Conservation (phyloP, 352 stramenopile species). For the Phytophthora uliginosa region DNA sequence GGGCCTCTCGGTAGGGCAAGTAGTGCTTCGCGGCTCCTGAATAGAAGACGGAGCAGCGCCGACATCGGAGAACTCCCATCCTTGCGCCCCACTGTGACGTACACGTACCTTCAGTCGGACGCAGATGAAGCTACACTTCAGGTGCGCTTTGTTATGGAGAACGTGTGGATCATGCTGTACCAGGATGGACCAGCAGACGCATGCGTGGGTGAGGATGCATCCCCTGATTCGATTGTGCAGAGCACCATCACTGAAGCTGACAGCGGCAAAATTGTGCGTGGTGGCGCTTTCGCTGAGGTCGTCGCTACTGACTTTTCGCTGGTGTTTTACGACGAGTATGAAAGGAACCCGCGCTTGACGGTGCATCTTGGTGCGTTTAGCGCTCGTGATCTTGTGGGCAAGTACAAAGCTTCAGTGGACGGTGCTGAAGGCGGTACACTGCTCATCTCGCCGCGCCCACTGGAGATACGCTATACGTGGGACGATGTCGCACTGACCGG, state of each 20-base stretch:
- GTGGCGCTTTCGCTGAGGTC: constrained; percentile 36
- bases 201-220: constrained; percentile 2
- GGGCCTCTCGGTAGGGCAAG: constrained; percentile 8
- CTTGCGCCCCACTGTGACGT: constrained; percentile 70
- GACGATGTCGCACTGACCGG: constrained; percentile 49
- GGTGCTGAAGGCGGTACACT: constrained; percentile 34
- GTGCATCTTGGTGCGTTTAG: constrained; percentile 54
- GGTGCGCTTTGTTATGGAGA: constrained; percentile 70
- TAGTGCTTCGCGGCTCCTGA: constrained; percentile 3
- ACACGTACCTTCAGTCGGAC: constrained; percentile 78
- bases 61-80: constrained; percentile 32
- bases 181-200: constrained; percentile 27
- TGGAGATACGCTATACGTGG: constrained; percentile 72
- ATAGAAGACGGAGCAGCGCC: constrained; percentile 19
- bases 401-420: constrained; percentile 22
- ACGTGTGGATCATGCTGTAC: constrained; percentile 58
- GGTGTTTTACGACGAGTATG: constrained; percentile 46
- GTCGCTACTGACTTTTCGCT: constrained; percentile 48
- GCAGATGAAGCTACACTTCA: constrained; percentile 75
- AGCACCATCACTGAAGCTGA: constrained; percentile 8
- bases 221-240: constrained; percentile 21
- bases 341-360: constrained; percentile 53
- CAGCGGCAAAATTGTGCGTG: background rate
- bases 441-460: constrained; percentile 50
- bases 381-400: constrained; percentile 46